A percentile compares a stretch with the other conserved stretches of the same genome.
Evolutionary conservation across 805 yeast genomes (phyloP).

Genomic region (Komagataella pastoris): DNA sequence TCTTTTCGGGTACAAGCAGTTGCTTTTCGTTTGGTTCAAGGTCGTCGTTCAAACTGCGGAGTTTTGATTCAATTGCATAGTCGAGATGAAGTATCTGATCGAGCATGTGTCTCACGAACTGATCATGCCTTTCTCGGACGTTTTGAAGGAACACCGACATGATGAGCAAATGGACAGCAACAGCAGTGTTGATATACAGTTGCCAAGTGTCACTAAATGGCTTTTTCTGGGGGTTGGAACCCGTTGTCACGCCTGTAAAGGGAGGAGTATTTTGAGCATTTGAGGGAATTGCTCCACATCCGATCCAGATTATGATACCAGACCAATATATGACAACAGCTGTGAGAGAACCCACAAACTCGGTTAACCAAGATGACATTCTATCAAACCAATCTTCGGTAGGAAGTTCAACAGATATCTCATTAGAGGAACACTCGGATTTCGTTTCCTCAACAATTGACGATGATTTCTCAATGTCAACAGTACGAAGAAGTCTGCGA

Average conservation of each 20-base stretch:
- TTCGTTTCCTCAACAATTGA: conserved; percentile 14
- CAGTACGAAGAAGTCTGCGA: not conserved
- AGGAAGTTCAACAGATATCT: conserved; percentile 9
- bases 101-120: not conserved
- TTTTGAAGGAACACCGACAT: conserved; percentile 15
- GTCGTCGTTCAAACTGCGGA: conserved; percentile 14
- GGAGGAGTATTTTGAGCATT: not conserved
- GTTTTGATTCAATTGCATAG: not conserved
- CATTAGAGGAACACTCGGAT: conserved; percentile 15
- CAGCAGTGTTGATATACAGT: conserved; percentile 26
- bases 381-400: conserved; percentile 20
- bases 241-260: not conserved
- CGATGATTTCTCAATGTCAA: conserved; percentile 14
- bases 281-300: conserved; percentile 18
- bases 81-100: conserved; percentile 8
- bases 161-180: conserved; percentile 21
- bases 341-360: conserved; percentile 18
- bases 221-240: conserved; percentile 2
- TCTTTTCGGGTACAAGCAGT: conserved; percentile 9
- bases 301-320: conserved; percentile 24
- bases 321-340: conserved; percentile 21
- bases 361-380: conserved; percentile 13
- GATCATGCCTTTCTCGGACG: not conserved
- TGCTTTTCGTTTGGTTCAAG: conserved; percentile 15
- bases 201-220: conserved; percentile 24